Conservation (phyloP, 83 land plant species). For the Picea mariana region DNA sequence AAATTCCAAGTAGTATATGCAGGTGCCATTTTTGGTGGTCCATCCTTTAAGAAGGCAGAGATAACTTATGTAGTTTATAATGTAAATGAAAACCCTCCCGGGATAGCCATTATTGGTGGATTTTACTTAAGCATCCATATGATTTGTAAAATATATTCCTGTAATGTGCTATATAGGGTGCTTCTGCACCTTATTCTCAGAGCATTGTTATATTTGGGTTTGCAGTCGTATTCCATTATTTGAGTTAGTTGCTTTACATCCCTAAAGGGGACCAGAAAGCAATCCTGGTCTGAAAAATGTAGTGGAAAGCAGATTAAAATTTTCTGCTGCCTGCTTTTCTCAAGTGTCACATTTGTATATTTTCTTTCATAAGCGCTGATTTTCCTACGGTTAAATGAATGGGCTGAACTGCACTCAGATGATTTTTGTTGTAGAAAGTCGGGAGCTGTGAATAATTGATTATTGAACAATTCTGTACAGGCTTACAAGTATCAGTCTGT, state of each 20-base stretch:
- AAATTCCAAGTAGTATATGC: not conserved
- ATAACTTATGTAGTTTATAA: not conserved
- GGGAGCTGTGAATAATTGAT: no score
- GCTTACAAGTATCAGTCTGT: no score
- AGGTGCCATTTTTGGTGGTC: not conserved
- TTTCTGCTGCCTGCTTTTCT: not conserved
- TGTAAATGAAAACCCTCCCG: not conserved
- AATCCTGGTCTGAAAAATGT: not conserved
- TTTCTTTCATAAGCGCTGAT: not conserved
- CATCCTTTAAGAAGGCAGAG: not conserved
- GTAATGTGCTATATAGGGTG: not conserved
- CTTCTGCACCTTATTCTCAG: not conserved
- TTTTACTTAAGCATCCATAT: not conserved
- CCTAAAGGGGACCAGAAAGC: not conserved
- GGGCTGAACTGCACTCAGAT: not conserved
- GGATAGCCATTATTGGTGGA: not conserved
- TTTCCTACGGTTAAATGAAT: not conserved
- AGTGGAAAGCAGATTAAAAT: not conserved
- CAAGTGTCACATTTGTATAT: not conserved
- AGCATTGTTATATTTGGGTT: not conserved
- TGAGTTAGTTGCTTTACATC: not conserved
- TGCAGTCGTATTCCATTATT: not conserved
- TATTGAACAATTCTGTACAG: no score
- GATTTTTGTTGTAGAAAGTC: no score
- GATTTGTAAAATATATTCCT: not conserved